Base-by-base conservation (phyloP, 805 yeast genomes). In the Zygosaccharomyces bisporus region DNA sequence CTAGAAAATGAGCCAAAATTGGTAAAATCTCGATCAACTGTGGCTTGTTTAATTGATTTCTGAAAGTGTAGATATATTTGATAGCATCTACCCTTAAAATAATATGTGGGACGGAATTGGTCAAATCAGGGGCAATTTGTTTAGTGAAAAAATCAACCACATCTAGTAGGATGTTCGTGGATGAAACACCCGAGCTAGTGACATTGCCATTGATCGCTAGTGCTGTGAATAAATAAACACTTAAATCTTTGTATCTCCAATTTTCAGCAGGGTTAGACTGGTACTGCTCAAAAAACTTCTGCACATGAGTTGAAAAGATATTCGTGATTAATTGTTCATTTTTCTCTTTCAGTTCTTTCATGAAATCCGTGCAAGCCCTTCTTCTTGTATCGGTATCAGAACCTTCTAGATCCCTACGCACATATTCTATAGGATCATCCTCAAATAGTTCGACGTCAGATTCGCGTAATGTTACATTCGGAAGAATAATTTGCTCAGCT, bases 401-500 rank as follows among this genome's bases (percentile, higher is more conserved):
- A 4, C 98, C 98, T 67, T 95, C 99, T 36, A 95, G 72, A 64
- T 93, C 99, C 49, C 95, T 76, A 58, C 98, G 77, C 16, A 90
- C 90, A 61, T 75, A 93, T 57, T 87, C 95, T 43, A 93, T 83
- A 29, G 99, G 99, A 61, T 93, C 99, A 66, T 93, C 99, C 66
- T 93, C 99, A 64, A 93, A 91, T 49, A 83, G 66, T 64, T 95
- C 99, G 57, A 87, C 88, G 61, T 93, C 99, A 1, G 84, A 74
- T 45, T 85, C 91, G 58, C 98, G 80, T 47, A 93, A 74, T 8
- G 81, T 76, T 55, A 90, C 80, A 63, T 93, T 93, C 30, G 99
- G 99, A 50, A 93, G 72, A 41, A 93, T 80, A 51, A 93, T 84
- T 54, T 85, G 83, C 56, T 84, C 86, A 3, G 90, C 78, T 39